phyloP scores from a whole-genome alignment of 225 moss, liverwort and hornwort genomes.

The Straminergon stramineum region DNA sequence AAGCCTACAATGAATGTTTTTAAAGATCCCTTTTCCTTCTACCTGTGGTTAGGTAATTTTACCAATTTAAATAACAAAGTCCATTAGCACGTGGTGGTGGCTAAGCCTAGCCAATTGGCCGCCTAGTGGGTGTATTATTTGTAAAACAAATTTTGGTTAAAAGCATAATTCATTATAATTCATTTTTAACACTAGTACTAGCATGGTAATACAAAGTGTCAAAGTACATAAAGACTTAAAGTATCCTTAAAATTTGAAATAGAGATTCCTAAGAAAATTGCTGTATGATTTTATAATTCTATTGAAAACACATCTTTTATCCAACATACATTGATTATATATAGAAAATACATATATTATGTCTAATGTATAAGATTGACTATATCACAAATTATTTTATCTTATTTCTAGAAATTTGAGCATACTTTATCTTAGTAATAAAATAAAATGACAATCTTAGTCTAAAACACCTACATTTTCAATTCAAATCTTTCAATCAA shows the following conservation, averaged over 20 bases:
- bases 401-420: neutral
- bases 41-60: neutral
- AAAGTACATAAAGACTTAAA: neutral
- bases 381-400: too few species aligned
- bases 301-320: neutral
- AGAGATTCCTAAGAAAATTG: neutral
- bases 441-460: neutral
- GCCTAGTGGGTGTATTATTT: neutral
- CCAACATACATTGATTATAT: neutral
- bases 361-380: too few species aligned
- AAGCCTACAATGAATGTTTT: neutral
- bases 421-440: neutral
- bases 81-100: neutral
- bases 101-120: too few species aligned
- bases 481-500: neutral
- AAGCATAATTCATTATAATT: neutral
- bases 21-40: neutral
- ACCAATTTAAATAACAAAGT: neutral
- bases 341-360: too few species aligned
- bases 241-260: neutral
- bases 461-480: neutral
- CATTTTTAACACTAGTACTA: neutral
- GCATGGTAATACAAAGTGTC: accelerated
- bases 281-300: too few species aligned
- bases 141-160: neutral